Percentiles rank a stretch among this genome's conserved stretches.
These are phyloP conservation scores for Symbiodinium natans DNA, from an alignment of 73 alveolate genomes.

Conservation along the genomic window DNA sequence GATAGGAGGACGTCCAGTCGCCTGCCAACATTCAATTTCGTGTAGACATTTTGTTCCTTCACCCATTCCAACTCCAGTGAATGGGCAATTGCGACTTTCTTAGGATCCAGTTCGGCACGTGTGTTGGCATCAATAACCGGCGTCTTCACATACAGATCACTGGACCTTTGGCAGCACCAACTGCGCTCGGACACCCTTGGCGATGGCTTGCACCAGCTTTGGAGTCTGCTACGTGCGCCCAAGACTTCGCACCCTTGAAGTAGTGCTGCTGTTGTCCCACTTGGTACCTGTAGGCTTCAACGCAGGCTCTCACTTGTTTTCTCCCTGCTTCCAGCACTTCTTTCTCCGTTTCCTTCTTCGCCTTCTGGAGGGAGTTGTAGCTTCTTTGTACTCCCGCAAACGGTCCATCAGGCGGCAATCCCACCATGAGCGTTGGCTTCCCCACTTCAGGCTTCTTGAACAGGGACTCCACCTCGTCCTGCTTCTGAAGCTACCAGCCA, in stretches of 20 bases:
- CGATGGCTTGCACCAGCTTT: conserved; percentile 1
- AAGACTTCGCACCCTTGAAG: background rate
- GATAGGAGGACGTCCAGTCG: no score
- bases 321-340: no score
- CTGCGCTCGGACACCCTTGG: background rate
- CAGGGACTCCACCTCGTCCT: background rate
- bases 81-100: background rate
- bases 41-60: background rate
- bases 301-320: no score
- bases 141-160: conserved; percentile 1
- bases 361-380: no score
- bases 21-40: no score
- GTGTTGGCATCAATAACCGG: background rate
- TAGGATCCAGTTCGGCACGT: background rate
- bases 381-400: no score
- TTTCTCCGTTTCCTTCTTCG: no score
- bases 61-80: background rate
- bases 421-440: background rate
- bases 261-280: background rate
- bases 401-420: no score
- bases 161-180: background rate
- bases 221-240: background rate
- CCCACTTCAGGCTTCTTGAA: background rate
- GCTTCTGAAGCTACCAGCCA: background rate
- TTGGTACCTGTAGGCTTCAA: no score